These are phyloP conservation scores for Bassia scoparia DNA, from an alignment of 148 eudicot species.

Conservation along the genomic window DNA sequence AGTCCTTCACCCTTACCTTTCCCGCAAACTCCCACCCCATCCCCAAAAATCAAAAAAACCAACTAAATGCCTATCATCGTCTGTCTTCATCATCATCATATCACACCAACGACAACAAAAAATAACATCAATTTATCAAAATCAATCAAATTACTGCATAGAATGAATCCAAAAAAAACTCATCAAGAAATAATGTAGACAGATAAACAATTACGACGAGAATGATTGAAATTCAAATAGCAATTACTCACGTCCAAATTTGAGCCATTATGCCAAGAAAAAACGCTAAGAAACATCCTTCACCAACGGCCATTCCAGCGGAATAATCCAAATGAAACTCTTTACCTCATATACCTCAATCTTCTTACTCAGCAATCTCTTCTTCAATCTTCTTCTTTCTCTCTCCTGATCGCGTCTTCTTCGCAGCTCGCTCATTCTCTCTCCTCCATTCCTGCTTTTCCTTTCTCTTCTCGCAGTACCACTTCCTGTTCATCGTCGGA, in stretches of 20 bases:
- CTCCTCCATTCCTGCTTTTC: conserved; percentile 15
- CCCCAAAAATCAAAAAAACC: conserved; percentile 65
- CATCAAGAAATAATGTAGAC: background rate
- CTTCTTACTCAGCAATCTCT: conserved; percentile 51
- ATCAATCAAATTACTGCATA: background rate
- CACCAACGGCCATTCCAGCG: conserved; percentile 97
- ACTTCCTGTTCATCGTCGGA: background rate
- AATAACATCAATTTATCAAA: background rate
- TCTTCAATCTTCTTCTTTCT: conserved; percentile 16
- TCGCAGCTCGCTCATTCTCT: conserved; percentile 22
- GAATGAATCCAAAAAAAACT: background rate
- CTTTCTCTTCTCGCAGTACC: background rate
- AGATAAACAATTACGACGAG: too few species aligned
- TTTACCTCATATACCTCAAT: conserved; percentile 63
- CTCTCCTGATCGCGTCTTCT: conserved; percentile 1
- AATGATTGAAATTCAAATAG: too few species aligned
- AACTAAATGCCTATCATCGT: conserved; percentile 57
- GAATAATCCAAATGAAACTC: conserved; percentile 69
- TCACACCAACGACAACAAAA: background rate
- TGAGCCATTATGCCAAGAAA: conserved; percentile 84
- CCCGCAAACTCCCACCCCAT: conserved; percentile 56
- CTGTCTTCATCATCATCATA: background rate
- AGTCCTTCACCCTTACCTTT: conserved; percentile 34
- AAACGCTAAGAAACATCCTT: conserved; percentile 63
- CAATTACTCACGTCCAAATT: conserved; percentile 78